phyloP scores from a whole-genome alignment of 352 stramenopile genomes.

The Poterioochromonas sp. region DNA sequence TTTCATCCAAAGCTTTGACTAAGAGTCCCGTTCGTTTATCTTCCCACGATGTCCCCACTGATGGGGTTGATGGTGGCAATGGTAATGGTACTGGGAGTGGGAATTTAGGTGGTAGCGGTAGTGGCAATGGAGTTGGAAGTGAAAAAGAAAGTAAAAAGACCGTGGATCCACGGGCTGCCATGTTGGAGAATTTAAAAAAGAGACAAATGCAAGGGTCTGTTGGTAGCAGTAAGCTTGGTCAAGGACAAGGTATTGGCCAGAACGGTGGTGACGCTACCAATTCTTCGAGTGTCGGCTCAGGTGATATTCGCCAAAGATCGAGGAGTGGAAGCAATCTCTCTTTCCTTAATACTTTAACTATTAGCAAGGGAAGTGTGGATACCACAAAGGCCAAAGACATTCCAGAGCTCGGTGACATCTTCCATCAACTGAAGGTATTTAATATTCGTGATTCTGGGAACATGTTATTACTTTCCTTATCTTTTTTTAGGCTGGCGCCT shows the following conservation, averaged over 20 bases:
- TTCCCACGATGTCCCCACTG: no score
- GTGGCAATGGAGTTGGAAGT: not conserved
- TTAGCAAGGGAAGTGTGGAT: not conserved
- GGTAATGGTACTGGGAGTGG: not conserved
- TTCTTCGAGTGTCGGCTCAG: no score
- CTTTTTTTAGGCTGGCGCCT: conserved; percentile 65
- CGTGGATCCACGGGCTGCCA: not conserved
- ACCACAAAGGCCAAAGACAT: not conserved
- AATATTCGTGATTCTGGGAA: not conserved
- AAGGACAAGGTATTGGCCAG: no score
- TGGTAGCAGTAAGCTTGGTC: no score
- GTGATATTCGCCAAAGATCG: not conserved
- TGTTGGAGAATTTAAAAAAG: no score
- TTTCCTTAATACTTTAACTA: not conserved
- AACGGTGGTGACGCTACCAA: no score
- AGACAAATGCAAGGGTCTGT: no score
- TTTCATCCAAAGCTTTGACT: not conserved
- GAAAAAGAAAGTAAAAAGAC: not conserved
- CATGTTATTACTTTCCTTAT: conserved; percentile 53
- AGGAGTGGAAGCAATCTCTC: not conserved
- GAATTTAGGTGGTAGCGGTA: not conserved
- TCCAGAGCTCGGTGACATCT: conserved; percentile 43
- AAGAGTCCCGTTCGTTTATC: no score
- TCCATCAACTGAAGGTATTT: conserved; percentile 53
- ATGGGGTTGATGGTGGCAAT: no score